Evolutionary conservation across 2,329 filamentous ascomycete genomes (phyloP), one percentile per base, ranked within the genome.

Genomic region (Chalaropsis ovoidea): DNA sequence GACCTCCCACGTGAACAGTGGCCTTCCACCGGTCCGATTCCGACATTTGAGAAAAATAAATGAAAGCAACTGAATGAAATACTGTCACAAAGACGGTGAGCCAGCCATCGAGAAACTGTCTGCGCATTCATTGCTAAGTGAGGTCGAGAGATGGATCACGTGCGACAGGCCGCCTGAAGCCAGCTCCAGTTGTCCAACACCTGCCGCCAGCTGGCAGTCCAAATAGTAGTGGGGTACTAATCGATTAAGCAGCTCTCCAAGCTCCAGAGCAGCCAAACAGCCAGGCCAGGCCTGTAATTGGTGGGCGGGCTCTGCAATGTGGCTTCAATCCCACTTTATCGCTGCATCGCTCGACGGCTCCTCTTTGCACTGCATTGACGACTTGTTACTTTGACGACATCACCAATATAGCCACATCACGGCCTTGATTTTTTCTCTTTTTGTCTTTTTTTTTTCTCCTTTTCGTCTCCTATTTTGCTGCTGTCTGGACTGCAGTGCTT

Each of bases 1-100:
- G 84, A 41, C 93, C 93, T 69, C 92, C 92, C 63, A 99, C 89
- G 74, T 95, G 95, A 68, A 99, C 82, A 11, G 94, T 99, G 58
- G 89, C 86, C 77, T 96, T 96, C 77, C 93, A 86, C 69, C 93
- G 86, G 62, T 88, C 79, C 64, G 86, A 80, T 75, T 96, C 91
- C 41, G 90, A 86, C 89, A 96, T 95, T 72, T 60, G 24, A 11
- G 39, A n/a, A 27, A 2, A 2, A 10, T 8, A 43, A 47, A 5
- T 27, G 10, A 41, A 31, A 11, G 62, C 27, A 49, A 31, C 13
- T 19, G 45, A 13, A 39, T 17, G 4, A 15, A 47, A 27, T 19
- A 31, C 17, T 15, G 63, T 39, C n/a, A 42, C 10, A 42, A 42
- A 35, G n/a, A 47, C n/a, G 17, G 43, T 3, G 43, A 47, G 43